phyloP scores from a whole-genome alignment of 1,139 yeast genomes.

The Taphrina betulina region DNA sequence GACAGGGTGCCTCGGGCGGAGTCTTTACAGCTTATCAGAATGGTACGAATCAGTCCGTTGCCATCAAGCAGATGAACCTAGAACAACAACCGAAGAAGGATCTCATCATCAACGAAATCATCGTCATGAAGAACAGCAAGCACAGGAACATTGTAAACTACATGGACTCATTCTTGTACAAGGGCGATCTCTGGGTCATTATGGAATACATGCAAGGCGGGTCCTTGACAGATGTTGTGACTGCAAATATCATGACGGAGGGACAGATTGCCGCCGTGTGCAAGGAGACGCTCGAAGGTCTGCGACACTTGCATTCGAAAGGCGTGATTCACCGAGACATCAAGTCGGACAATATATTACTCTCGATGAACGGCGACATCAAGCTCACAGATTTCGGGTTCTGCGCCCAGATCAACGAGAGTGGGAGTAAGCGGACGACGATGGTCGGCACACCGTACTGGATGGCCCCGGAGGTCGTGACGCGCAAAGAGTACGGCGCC shows the following conservation, averaged over 20 bases:
- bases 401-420: conserved; percentile 93
- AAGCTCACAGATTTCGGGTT: conserved; percentile 76
- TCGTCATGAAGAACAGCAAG: conserved; percentile 91
- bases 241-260: conserved; percentile 92
- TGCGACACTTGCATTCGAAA: conserved; percentile 82
- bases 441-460: conserved; percentile 99
- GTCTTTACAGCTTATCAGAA: conserved; percentile 84
- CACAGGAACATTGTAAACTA: conserved; percentile 93
- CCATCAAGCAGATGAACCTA: conserved; percentile 93
- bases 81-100: conserved; percentile 94
- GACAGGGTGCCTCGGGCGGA: conserved; percentile 98
- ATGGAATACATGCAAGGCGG: conserved; percentile 99
- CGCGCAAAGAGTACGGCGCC: conserved; percentile 91
- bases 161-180: conserved; percentile 73
- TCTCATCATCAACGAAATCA: conserved; percentile 85
- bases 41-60: conserved; percentile 60
- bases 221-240: conserved; percentile 88
- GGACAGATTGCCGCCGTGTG: conserved; percentile 98
- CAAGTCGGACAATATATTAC: conserved; percentile 85
- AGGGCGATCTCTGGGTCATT: conserved; percentile 81
- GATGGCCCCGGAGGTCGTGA: conserved; percentile 99
- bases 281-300: conserved; percentile 80
- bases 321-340: conserved; percentile 97
- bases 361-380: conserved; percentile 80
- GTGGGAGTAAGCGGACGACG: conserved; percentile 75